Base-by-base conservation (phyloP, 208 protist species). In the Naegleria fowleri region DNA sequence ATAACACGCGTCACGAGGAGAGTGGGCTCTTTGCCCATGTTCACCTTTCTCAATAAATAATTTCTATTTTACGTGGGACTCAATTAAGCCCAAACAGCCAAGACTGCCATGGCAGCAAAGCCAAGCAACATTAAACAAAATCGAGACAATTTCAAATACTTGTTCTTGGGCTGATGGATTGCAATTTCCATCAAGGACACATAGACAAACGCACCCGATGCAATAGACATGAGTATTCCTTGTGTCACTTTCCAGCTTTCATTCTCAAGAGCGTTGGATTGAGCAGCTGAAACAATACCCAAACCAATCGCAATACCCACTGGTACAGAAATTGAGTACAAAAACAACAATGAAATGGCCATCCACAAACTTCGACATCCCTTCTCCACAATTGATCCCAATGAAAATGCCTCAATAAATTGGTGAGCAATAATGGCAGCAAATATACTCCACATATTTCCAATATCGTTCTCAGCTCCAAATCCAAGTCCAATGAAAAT, bases 401-500 rank as follows among this genome's bases (percentile, higher is more conserved):
- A 39, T 19, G 85, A 36, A 38, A 88, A 88, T 58, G 85, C 39
- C 55, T 88, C 85, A 29, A 88, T 88, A 38, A 88, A 29, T 19
- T 88, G 19, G 15, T 88, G 85, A 0, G 85, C 39, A 33, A 88
- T 43, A 36, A 88, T 88, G 13, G 85, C 85, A 36, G 41, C 85
- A 58, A 88, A 88, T 0, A 88, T 51, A 38, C 41, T 38, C 85
- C 85, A 88, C 85, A 88, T 88, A 29, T 48, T 39, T n/a, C 15
- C 41, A 25, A 33, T 16, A 38, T 51, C 29, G 5, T 3, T 19
- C 15, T 88, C 22, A 58, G 85, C 25, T 15, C 85, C 85, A 29
- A 88, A 58, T 39, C 85, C 85, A 6, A 88, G 38, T 40, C 85
- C 85, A 43, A 40, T 39, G 36, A 88, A 88, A n/a, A 88, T 40